Conservation (phyloP, 2,329 filamentous ascomycete species). For the Diaporthe sp. region DNA sequence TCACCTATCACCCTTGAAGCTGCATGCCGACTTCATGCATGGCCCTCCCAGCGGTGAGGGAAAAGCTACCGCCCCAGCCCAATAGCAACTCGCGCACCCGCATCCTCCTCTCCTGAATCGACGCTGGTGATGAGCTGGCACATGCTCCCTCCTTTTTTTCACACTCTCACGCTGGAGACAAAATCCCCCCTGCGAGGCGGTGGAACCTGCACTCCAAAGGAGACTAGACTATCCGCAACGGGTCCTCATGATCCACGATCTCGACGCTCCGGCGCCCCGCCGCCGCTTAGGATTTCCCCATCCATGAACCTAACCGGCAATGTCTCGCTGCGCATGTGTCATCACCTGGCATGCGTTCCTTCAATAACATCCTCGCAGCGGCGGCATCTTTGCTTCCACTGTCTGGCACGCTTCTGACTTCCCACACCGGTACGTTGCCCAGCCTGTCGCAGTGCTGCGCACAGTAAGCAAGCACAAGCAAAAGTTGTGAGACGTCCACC, state of each 20-base stretch:
- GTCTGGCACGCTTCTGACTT: background rate
- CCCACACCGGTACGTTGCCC: background rate
- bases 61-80: background rate
- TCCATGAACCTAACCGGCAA: background rate
- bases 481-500: constrained; percentile 9
- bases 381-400: background rate
- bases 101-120: constrained; percentile 12
- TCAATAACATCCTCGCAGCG: background rate
- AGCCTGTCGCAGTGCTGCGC: background rate
- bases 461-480: constrained; percentile 26
- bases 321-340: background rate
- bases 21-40: constrained; percentile 22
- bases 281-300: constrained; percentile 14
- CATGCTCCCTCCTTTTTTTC: background rate
- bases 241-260: constrained; percentile 27
- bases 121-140: constrained; percentile 14
- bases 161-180: background rate
- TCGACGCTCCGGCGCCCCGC: constrained; percentile 15
- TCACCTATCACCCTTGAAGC: constrained; percentile 19
- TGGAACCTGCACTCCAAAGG: constrained; percentile 3
- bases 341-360: background rate
- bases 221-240: constrained; percentile 19
- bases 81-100: background rate
- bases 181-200: background rate
- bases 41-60: constrained; percentile 24